Evolutionary conservation across 2,329 filamentous ascomycete species (phyloP).

Genomic region (Metarhizium brunneum): DNA sequence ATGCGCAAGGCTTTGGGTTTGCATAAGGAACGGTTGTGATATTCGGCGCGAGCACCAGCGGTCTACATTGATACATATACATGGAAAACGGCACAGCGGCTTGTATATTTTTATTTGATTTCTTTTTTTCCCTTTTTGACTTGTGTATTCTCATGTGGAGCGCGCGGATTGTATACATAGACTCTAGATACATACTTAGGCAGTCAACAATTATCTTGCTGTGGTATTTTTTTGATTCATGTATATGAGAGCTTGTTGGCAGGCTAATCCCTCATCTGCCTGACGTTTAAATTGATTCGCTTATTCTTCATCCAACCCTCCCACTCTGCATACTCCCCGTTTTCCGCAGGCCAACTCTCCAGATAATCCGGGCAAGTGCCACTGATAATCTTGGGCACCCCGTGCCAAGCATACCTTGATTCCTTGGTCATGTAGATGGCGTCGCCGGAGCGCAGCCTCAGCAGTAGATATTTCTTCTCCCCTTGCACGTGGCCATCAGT

Average conservation of each 20-base stretch:
- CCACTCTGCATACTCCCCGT: conserved; percentile 57
- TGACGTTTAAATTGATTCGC: conserved; percentile 83
- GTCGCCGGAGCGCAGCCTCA: conserved; percentile 75
- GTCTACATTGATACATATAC: neutral
- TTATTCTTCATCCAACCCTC: conserved; percentile 82
- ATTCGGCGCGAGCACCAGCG: neutral
- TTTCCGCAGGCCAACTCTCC: conserved; percentile 59
- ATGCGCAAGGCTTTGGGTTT: conserved; percentile 83
- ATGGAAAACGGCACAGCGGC: neutral
- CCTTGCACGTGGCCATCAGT: conserved; percentile 9
- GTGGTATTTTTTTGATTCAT: too few relatives aligned
- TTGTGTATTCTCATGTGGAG: neutral
- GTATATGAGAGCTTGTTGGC: neutral
- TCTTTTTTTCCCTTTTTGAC: neutral
- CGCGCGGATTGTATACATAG: neutral
- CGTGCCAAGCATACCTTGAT: conserved; percentile 88
- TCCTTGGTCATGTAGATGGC: conserved; percentile 80
- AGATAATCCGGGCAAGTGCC: conserved; percentile 71
- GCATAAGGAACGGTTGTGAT: conserved; percentile 33
- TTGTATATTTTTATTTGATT: neutral
- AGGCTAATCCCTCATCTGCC: conserved; percentile 66
- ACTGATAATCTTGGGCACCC: conserved; percentile 76
- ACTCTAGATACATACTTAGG: neutral
- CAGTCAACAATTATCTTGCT: too few relatives aligned
- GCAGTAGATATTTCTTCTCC: conserved; percentile 41